A percentile compares a stretch with the other conserved stretches of the same genome.
These are phyloP conservation scores for Hymenoscyphus fraxineus DNA, from an alignment of 2,329 filamentous ascomycete genomes.

Conservation along the genomic window DNA sequence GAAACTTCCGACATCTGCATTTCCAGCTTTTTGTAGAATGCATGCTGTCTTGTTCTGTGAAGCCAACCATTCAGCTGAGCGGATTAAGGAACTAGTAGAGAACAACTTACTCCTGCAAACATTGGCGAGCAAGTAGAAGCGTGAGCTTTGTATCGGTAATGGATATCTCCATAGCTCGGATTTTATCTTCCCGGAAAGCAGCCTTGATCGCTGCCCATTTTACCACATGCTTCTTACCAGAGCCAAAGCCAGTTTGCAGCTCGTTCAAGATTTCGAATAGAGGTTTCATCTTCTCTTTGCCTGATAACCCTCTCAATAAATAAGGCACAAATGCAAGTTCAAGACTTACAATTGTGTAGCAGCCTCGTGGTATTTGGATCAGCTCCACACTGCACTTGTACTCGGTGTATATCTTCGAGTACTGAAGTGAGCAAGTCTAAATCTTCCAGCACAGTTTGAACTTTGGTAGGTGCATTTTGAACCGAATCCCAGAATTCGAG, in stretches of 20 bases:
- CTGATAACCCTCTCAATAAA: not conserved
- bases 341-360: not conserved
- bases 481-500: not conserved
- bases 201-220: not conserved
- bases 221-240: not conserved
- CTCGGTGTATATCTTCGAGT: not conserved
- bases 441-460: not conserved
- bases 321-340: not conserved
- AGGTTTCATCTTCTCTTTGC: not conserved
- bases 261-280: not conserved
- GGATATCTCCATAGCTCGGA: not conserved
- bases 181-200: not conserved
- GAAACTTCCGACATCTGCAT: not conserved
- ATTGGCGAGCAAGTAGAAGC: not conserved
- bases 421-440: not conserved
- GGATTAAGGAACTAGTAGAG: not conserved
- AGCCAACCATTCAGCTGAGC: not conserved
- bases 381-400: not conserved
- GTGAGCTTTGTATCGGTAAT: not conserved
- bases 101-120: not conserved
- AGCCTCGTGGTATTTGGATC: not conserved
- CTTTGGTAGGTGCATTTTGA: not conserved
- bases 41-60: not conserved
- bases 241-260: not conserved
- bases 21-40: not conserved